These are phyloP conservation scores for Alternaria conjuncta DNA, from an alignment of 2,329 filamentous ascomycete species.

Conservation along the genomic window DNA sequence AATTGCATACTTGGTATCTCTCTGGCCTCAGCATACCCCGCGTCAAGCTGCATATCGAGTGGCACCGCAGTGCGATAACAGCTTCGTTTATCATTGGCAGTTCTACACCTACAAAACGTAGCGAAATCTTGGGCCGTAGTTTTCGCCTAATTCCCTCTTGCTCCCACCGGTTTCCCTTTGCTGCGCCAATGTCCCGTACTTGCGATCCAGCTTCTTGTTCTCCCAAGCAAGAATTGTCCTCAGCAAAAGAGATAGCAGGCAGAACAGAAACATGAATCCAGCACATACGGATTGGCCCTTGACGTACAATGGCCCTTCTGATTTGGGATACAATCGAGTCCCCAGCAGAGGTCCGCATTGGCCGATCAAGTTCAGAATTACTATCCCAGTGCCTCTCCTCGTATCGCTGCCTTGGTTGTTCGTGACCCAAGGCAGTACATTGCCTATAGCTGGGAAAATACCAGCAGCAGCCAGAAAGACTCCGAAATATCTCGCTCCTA, in stretches of 20 bases:
- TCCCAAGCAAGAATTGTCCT: constrained; percentile 45
- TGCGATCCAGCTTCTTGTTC: constrained; percentile 44
- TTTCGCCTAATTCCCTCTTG: constrained; percentile 33
- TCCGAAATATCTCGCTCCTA: constrained; percentile 59
- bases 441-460: constrained; percentile 72
- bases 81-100: background rate
- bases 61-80: background rate
- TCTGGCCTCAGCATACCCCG: background rate
- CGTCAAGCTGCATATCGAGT: background rate
- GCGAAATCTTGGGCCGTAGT: constrained; percentile 43
- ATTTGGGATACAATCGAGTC: constrained; percentile 43
- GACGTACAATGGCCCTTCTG: constrained; percentile 42
- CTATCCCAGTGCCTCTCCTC: constrained; percentile 69
- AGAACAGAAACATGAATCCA: constrained; percentile 48
- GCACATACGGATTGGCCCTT: constrained; percentile 47
- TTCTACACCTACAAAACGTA: constrained; percentile 44
- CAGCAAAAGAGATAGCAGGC: constrained; percentile 36
- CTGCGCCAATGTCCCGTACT: constrained; percentile 40
- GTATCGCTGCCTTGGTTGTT: constrained; percentile 74
- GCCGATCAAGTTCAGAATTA: constrained; percentile 71
- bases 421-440: constrained; percentile 73
- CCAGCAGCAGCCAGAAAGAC: constrained; percentile 64
- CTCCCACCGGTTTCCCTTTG: constrained; percentile 29
- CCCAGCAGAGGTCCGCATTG: constrained; percentile 53
- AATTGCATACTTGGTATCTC: background rate